Percentiles rank a stretch among this genome's conserved stretches.
Conservation (phyloP, 2,329 filamentous ascomycete species). For the Annulohypoxylon truncatum region DNA sequence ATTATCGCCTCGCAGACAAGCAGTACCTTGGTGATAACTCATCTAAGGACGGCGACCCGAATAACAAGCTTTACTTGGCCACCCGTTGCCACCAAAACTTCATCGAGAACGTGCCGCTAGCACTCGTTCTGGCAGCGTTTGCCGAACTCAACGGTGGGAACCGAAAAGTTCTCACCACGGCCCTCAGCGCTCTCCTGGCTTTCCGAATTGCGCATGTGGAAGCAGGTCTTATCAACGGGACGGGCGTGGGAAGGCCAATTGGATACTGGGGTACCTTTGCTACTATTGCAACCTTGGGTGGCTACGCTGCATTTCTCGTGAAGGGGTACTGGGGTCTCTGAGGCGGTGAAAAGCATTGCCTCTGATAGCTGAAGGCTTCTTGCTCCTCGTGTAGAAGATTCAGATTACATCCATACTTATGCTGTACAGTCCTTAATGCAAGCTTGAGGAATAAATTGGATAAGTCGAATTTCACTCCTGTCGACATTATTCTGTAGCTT, state of each 20-base stretch:
- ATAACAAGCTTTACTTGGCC: conserved; percentile 45
- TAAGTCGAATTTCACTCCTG: not conserved
- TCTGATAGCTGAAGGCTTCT: not conserved
- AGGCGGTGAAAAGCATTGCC: not conserved
- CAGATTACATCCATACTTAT: too few relatives aligned
- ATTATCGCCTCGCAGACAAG: conserved; percentile 44
- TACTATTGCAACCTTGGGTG: conserved; percentile 44
- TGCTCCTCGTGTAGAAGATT: too few relatives aligned
- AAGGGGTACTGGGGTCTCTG: conserved; percentile 44
- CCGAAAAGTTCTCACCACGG: conserved; percentile 41
- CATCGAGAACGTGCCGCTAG: conserved; percentile 50
- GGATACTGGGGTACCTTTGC: conserved; percentile 48
- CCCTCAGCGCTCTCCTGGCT: conserved; percentile 44
- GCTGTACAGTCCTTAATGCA: not conserved
- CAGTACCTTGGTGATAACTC: conserved; percentile 47
- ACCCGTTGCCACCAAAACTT: conserved; percentile 49
- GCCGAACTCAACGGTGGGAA: conserved; percentile 51
- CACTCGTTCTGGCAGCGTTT: conserved; percentile 47
- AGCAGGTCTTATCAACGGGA: conserved; percentile 43
- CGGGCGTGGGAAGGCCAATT: conserved; percentile 45
- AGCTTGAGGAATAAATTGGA: not conserved
- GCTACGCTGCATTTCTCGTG: conserved; percentile 47
- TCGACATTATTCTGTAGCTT: not conserved
- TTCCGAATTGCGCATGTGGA: conserved; percentile 48
- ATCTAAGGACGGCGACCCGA: conserved; percentile 26